Conservation (phyloP, 2,329 filamentous ascomycete genomes). For the Tolypocladium endophyticum region DNA sequence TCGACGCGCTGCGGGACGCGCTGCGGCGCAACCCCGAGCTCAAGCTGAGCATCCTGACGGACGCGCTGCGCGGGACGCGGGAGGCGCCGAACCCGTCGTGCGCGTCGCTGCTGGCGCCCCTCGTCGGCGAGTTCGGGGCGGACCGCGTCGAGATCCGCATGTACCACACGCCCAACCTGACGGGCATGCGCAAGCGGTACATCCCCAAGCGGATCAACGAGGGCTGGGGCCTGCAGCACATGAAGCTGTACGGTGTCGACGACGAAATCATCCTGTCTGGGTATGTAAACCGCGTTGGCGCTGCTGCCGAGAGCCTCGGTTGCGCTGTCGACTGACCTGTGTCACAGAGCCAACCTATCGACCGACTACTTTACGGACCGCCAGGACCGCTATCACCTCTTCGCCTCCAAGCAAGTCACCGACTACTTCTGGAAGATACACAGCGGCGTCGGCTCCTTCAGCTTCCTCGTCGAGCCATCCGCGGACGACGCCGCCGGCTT, state of each 20-base stretch:
- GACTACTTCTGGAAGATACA: constrained; percentile 77
- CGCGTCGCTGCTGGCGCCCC: constrained; percentile 74
- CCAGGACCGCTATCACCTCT: constrained; percentile 89
- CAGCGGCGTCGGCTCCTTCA: constrained; percentile 64
- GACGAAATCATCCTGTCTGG: constrained; percentile 93
- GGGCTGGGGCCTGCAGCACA: constrained; percentile 96
- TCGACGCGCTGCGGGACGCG: constrained; percentile 65
- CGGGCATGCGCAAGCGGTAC: constrained; percentile 70
- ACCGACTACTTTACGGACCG: constrained; percentile 94
- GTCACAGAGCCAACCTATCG: constrained; percentile 67
- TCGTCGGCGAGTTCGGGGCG: constrained; percentile 75
- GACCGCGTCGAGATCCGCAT: constrained; percentile 86
- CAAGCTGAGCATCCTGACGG: constrained; percentile 79
- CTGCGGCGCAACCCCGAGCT: constrained; percentile 65
- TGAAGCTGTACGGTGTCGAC: constrained; percentile 96
- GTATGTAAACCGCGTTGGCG: constrained; percentile 28
- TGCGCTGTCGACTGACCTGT: background rate
- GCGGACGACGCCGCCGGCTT: constrained; percentile 43
- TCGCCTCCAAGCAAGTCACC: constrained; percentile 67
- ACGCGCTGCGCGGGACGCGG: constrained; percentile 81
- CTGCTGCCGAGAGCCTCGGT: background rate
- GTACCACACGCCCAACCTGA: constrained; percentile 96
- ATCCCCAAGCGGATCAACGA: constrained; percentile 91
- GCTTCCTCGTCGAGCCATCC: constrained; percentile 65
- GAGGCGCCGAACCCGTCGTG: constrained; percentile 80